These are phyloP conservation scores for Heterobasidion annosum DNA, from an alignment of 1,284 basidiomycete species.

Conservation along the genomic window DNA sequence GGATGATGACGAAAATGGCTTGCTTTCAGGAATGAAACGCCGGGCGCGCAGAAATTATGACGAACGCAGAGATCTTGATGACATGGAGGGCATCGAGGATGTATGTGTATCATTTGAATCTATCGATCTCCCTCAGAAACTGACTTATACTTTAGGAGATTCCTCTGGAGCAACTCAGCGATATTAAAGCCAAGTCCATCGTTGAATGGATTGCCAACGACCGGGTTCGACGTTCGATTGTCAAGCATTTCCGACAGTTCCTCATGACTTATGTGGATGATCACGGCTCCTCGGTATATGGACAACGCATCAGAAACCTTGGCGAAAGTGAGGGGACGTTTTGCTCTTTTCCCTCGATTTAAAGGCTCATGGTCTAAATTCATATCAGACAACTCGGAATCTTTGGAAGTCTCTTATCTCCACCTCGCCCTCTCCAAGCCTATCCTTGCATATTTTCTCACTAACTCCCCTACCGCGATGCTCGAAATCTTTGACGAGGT, in stretches of 20 bases:
- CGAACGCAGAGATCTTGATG: slow-evolving; percentile 78
- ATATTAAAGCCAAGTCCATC: slow-evolving; percentile 96
- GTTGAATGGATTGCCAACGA: slow-evolving; percentile 96
- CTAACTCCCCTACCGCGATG: slow-evolving; percentile 91
- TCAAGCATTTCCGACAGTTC: slow-evolving; percentile 92
- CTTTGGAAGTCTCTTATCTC: slow-evolving; percentile 92
- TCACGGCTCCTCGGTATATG: slow-evolving; percentile 88
- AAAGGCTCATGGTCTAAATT: not conserved
- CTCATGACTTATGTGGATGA: slow-evolving; percentile 95
- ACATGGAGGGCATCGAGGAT: slow-evolving; percentile 78
- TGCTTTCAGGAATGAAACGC: slow-evolving; percentile 62
- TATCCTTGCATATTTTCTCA: slow-evolving; percentile 94
- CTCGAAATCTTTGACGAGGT: slow-evolving; percentile 94
- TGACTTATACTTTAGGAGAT: slow-evolving; percentile 58
- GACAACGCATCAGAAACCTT: slow-evolving; percentile 85
- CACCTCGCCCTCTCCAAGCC: slow-evolving; percentile 89
- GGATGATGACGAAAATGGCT: slow-evolving; percentile 22
- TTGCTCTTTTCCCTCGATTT: not conserved
- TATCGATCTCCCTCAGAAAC: slow-evolving; percentile 3
- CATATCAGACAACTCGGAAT: slow-evolving; percentile 84
- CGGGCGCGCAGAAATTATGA: slow-evolving; percentile 83
- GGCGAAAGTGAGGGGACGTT: slow-evolving; percentile 74
- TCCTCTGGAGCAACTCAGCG: slow-evolving; percentile 91
- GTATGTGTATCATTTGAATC: slow-evolving; percentile 30
- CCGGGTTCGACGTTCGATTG: slow-evolving; percentile 83